Percentiles rank a stretch among this genome's conserved stretches.
These are phyloP conservation scores for Solanum pennellii DNA, from an alignment of 257 asterid genomes.

Conservation along the genomic window DNA sequence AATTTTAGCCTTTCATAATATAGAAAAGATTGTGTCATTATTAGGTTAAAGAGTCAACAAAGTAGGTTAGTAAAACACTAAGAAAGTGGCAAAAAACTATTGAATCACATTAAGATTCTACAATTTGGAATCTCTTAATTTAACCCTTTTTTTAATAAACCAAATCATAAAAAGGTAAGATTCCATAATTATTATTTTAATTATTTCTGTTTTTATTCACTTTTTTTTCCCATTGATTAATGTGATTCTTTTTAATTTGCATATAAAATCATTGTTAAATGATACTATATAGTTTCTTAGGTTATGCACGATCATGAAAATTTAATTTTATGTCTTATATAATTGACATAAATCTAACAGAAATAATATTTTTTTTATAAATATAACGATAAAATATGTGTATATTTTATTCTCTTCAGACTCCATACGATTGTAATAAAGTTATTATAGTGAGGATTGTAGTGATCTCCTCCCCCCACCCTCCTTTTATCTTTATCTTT, in stretches of 20 bases:
- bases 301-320: background rate
- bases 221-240: background rate
- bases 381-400: background rate
- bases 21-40: background rate
- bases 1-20: background rate
- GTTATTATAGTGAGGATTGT: background rate
- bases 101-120: background rate
- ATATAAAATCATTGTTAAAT: background rate
- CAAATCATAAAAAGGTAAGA: background rate
- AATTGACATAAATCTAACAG: background rate
- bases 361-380: fast-evolving
- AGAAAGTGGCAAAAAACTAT: background rate
- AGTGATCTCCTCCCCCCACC: background rate
- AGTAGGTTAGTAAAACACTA: background rate
- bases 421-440: too few species aligned
- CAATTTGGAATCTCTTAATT: background rate
- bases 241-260: background rate
- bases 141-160: background rate
- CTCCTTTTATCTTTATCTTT: background rate
- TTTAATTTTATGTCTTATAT: background rate
- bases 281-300: background rate
- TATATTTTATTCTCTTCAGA: background rate
- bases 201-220: background rate
- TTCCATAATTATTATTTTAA: background rate
- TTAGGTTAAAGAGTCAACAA: background rate